phyloP scores from a whole-genome alignment of 345 rosid species.

The Lepidium didymum region DNA sequence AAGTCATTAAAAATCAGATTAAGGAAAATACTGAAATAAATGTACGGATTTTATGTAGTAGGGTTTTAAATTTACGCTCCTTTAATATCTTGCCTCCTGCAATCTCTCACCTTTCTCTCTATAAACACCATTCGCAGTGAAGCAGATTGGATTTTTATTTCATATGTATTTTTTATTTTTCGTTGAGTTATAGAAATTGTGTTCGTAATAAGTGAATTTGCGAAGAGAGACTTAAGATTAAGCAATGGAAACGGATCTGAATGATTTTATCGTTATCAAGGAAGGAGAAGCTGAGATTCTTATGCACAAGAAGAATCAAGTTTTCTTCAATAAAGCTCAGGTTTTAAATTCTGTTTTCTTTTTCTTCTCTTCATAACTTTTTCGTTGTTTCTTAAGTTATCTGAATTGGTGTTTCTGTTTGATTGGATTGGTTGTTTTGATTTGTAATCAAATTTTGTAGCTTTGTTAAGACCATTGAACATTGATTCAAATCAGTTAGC shows the following conservation, averaged over 20 bases:
- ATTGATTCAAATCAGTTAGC: neutral
- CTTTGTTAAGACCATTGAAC: neutral
- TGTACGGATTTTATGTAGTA: neutral
- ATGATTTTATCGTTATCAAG: slow-evolving; percentile 63
- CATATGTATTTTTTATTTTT: neutral
- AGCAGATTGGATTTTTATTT: neutral
- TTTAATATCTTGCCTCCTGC: neutral
- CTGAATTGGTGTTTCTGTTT: slow-evolving; percentile 3
- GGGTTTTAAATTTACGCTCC: slow-evolving; percentile 10
- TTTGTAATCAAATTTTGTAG: neutral
- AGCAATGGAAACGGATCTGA: slow-evolving; percentile 44
- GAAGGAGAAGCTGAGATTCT: slow-evolving; percentile 99
- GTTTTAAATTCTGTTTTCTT: slow-evolving; percentile 27
- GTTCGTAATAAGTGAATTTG: neutral
- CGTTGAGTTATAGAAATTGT: neutral
- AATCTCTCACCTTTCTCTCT: neutral
- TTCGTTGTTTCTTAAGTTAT: neutral
- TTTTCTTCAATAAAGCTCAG: slow-evolving; percentile 93
- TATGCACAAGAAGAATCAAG: slow-evolving; percentile 84
- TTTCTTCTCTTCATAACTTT: neutral
- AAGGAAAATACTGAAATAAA: neutral
- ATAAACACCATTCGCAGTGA: neutral
- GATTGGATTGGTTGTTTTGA: neutral
- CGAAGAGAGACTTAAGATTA: neutral
- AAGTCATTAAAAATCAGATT: neutral